phyloP scores from a whole-genome alignment of 169 alveolate genomes.

The Fabrea salina region DNA sequence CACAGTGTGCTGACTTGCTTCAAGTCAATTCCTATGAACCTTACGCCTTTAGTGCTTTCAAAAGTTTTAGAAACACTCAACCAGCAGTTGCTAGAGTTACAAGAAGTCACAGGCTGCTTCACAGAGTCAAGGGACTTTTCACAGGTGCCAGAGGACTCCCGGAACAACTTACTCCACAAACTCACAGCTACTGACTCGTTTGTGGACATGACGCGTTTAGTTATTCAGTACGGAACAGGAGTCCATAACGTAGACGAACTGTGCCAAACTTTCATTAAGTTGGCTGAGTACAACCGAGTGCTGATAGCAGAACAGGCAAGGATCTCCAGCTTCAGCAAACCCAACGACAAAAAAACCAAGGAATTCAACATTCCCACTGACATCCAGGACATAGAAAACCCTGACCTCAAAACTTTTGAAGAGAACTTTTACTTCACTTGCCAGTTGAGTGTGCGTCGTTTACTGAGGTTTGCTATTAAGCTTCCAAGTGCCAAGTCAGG shows the following conservation, averaged over 20 bases:
- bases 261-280: not conserved
- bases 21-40: constrained; percentile 3
- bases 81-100: not conserved
- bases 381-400: not conserved
- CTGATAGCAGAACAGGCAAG: constrained; percentile 27
- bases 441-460: constrained; percentile 11
- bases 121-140: not conserved
- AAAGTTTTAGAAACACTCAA: constrained; percentile 7
- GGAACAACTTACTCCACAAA: not conserved
- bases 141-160: not conserved
- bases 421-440: constrained; percentile 10
- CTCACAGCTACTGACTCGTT: not conserved
- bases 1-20: not conserved
- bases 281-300: not conserved
- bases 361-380: constrained; percentile 1
- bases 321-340: not conserved
- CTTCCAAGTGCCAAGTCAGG: not conserved
- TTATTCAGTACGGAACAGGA: not conserved
- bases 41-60: not conserved
- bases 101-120: not conserved
- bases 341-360: not conserved
- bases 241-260: not conserved
- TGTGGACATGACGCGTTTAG: not conserved
- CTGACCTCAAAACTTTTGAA: constrained; percentile 8
- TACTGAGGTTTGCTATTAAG: constrained; percentile 14